phyloP scores from a whole-genome alignment of 768 basidiomycete species.

The Hygrophorus russula region DNA sequence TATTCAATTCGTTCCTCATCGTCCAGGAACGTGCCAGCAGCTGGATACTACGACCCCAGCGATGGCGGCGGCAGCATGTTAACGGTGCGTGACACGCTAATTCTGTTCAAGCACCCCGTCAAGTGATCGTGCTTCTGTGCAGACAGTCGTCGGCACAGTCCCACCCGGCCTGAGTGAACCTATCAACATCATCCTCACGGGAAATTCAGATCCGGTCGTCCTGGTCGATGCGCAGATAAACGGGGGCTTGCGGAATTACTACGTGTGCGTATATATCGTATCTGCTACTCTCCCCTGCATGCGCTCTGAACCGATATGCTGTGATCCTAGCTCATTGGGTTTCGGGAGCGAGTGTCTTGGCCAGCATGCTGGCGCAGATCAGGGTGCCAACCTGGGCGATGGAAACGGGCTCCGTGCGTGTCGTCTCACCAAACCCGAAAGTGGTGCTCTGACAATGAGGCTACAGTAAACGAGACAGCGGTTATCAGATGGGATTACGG shows the following conservation, averaged over 20 bases:
- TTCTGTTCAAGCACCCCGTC: not conserved
- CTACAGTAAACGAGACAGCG: slow-evolving; percentile 65
- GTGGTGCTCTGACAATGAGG: slow-evolving; percentile 1
- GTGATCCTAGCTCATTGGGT: slow-evolving; percentile 45
- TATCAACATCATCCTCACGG: slow-evolving; percentile 72
- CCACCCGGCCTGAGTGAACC: slow-evolving; percentile 78
- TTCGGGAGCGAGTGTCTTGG: slow-evolving; percentile 78
- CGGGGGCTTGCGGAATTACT: slow-evolving; percentile 78
- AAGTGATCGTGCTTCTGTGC: slow-evolving; percentile 2
- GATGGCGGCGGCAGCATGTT: slow-evolving; percentile 55
- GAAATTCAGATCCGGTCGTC: slow-evolving; percentile 59
- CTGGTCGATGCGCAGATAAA: slow-evolving; percentile 44
- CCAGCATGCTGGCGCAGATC: slow-evolving; percentile 58
- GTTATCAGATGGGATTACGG: slow-evolving; percentile 83
- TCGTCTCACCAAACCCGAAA: not conserved
- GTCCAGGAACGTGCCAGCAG: slow-evolving; percentile 29
- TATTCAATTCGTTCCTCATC: slow-evolving; percentile 10
- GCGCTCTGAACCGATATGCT: not conserved
- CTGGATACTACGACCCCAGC: slow-evolving; percentile 52
- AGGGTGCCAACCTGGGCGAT: slow-evolving; percentile 75
- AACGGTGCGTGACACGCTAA: slow-evolving; percentile 38
- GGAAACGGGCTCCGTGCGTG: slow-evolving; percentile 59
- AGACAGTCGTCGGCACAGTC: slow-evolving; percentile 47
- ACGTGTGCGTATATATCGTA: slow-evolving; percentile 42
- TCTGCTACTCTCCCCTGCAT: not conserved